Conservation (phyloP, 495 filamentous ascomycete genomes). For the Apodospora peruviana region DNA sequence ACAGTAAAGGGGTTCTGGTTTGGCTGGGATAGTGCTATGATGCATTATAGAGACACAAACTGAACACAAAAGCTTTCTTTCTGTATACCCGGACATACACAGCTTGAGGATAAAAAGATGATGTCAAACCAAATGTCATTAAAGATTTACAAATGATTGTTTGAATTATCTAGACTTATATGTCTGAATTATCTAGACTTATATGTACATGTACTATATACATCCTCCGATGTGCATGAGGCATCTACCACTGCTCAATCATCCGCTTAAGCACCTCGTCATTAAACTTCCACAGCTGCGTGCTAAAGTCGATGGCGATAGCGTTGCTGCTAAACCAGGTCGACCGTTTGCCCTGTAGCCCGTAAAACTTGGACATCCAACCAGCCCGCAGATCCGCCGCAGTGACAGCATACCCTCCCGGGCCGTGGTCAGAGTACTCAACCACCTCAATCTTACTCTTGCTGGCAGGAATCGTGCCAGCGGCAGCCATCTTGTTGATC, state of each 20-base stretch:
- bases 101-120: too few species aligned
- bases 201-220: too few species aligned
- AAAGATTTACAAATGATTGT: too few species aligned
- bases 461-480: constrained; percentile 19
- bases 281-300: constrained; percentile 35
- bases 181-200: too few species aligned
- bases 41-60: too few species aligned
- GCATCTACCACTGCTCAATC: constrained; percentile 1
- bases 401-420: constrained; percentile 28
- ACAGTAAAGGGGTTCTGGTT: too few species aligned
- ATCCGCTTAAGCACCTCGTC: constrained; percentile 23
- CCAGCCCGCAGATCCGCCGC: constrained; percentile 23
- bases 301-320: constrained; percentile 29
- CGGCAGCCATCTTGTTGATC: constrained; percentile 18
- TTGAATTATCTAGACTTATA: too few species aligned
- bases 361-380: constrained; percentile 45
- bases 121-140: too few species aligned
- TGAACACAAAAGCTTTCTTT: too few species aligned
- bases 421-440: constrained; percentile 33
- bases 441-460: constrained; percentile 14
- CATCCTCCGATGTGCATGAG: too few species aligned
- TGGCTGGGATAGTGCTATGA: too few species aligned
- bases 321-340: constrained; percentile 52
- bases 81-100: too few species aligned
- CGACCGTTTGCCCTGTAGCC: constrained; percentile 45